These are phyloP conservation scores for Tolypocladium amazonense DNA, from an alignment of 2,329 filamentous ascomycete genomes.

Conservation along the genomic window DNA sequence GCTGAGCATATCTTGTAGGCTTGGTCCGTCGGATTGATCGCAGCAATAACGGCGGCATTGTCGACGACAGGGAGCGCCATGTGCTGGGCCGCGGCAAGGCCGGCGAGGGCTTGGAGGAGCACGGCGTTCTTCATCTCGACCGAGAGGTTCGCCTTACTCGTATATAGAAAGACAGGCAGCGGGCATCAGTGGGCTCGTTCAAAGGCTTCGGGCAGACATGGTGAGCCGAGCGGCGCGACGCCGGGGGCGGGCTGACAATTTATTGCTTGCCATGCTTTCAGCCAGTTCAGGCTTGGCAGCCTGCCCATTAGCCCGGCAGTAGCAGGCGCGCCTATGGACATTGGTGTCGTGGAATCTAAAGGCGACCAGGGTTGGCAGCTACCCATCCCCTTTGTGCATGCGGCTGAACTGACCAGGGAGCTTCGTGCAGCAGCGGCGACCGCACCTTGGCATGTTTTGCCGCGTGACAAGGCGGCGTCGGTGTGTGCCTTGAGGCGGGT, in stretches of 20 bases:
- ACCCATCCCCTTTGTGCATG: neutral
- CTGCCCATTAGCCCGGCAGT: neutral
- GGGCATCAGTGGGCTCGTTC: neutral
- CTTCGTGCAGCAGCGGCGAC: neutral
- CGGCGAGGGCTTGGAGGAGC: constrained; percentile 11
- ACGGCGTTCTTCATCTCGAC: constrained; percentile 12
- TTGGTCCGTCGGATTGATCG: constrained; percentile 12
- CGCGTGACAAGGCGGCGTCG: neutral
- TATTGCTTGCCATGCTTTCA: neutral
- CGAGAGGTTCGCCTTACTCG: too few relatives aligned
- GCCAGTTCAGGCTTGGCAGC: neutral
- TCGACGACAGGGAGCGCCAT: constrained; percentile 9
- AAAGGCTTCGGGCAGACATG: neutral
- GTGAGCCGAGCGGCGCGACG: neutral
- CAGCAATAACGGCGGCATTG: constrained; percentile 11
- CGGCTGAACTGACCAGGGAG: neutral
- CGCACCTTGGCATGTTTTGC: neutral
- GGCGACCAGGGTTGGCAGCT: neutral
- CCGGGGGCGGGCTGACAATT: neutral
- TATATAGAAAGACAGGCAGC: neutral
- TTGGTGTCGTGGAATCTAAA: neutral
- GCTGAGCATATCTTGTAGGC: constrained; percentile 14
- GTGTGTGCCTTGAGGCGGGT: neutral
- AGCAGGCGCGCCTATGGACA: neutral
- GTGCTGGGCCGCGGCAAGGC: constrained; percentile 15